These are phyloP conservation scores for Naganishia albida DNA, from an alignment of 1,284 basidiomycete species.

Conservation along the genomic window DNA sequence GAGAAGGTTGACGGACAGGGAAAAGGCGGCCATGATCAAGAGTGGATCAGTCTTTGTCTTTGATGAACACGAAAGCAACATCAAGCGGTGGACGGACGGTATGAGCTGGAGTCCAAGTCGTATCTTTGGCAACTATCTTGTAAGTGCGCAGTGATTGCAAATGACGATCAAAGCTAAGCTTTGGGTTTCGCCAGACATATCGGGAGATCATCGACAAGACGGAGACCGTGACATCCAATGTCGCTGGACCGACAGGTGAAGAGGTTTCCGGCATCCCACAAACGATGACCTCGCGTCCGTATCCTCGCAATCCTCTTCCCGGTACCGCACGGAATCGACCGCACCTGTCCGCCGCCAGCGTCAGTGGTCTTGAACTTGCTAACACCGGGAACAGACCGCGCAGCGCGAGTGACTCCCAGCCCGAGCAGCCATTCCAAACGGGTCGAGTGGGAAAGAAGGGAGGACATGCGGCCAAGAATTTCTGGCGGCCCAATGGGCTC, in stretches of 20 bases:
- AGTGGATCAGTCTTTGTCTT: slow-evolving; percentile 96
- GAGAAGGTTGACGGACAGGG: slow-evolving; percentile 87
- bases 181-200: slow-evolving; percentile 61
- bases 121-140: slow-evolving; percentile 86
- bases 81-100: slow-evolving; percentile 98
- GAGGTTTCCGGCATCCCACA: slow-evolving; percentile 14
- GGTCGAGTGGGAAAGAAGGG: slow-evolving; percentile 88
- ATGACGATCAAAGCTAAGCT: background rate
- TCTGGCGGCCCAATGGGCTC: slow-evolving; percentile 59
- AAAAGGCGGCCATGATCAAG: slow-evolving; percentile 80
- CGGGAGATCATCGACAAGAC: slow-evolving; percentile 81
- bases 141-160: slow-evolving; percentile 45
- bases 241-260: slow-evolving; percentile 1
- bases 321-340: slow-evolving; percentile 16
- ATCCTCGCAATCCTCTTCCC: slow-evolving; percentile 23
- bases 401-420: slow-evolving; percentile 41
- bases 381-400: slow-evolving; percentile 18
- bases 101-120: slow-evolving; percentile 74
- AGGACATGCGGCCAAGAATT: slow-evolving; percentile 53
- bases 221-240: slow-evolving; percentile 28
- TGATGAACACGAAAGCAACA: slow-evolving; percentile 94
- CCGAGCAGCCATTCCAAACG: slow-evolving; percentile 71
- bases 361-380: slow-evolving; percentile 31
- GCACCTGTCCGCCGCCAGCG: slow-evolving; percentile 29
- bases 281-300: slow-evolving; percentile 1